Evolutionary conservation across 73 alveolate species (phyloP).

Genomic region (Paramecium octaurelia): DNA sequence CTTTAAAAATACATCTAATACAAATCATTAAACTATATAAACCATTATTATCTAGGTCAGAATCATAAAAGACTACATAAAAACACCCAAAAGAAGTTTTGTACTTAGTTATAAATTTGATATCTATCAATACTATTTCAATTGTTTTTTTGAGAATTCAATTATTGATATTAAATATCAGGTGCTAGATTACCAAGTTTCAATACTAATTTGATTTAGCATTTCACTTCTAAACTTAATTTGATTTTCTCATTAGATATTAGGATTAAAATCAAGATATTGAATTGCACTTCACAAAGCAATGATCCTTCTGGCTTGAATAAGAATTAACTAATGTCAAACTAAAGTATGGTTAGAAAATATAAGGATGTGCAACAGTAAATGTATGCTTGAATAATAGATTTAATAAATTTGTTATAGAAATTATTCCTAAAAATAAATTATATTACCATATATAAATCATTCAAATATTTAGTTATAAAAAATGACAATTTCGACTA

Average conservation of each 20-base stretch:
- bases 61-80: slow-evolving; percentile 3
- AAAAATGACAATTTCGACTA: neutral
- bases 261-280: too few species aligned
- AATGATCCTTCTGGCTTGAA: neutral
- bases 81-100: neutral
- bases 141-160: neutral
- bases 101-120: neutral
- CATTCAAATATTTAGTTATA: neutral
- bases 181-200: neutral
- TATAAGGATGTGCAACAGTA: neutral
- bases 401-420: neutral
- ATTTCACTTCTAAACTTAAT: neutral
- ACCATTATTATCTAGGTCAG: too few species aligned
- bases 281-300: neutral
- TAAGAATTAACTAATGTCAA: neutral
- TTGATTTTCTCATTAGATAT: neutral
- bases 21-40: too few species aligned
- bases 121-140: neutral
- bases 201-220: neutral
- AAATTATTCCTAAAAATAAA: neutral
- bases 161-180: neutral
- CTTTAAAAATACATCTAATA: neutral
- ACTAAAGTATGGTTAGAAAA: neutral
- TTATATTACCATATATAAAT: neutral
- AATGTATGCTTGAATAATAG: neutral